Base-by-base conservation (phyloP, 441 rosid genomes). In the Erodium texanum region DNA sequence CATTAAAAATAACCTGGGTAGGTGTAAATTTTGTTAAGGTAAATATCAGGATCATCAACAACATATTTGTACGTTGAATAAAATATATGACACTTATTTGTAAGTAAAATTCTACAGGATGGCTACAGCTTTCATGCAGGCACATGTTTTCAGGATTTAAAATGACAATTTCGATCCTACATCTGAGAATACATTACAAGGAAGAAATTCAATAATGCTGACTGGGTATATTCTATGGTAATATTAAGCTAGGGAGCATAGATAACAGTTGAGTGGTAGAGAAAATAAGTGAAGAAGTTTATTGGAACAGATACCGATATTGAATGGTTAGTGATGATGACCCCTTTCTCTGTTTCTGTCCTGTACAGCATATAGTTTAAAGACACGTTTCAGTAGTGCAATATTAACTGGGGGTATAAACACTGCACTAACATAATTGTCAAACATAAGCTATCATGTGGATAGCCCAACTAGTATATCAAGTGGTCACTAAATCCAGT, bases 311-410 rank as follows among this genome's bases (percentile, higher is more conserved):
- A 65, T 86, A 94, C 98, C 86, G 43, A 80, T 66, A 94, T 79
- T 18, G 99, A 92, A 73, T 92, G 99, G 73, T 89, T 89, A 70
- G 96, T 95, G 69, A 95, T 81, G 50, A 90, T 79, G 76, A 95
- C 86, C 54, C 97, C 97, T 80, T 90, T 90, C 82, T 92, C 98
- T 66, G 93, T 88, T 82, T 95, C 99, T 64, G 79, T 87, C 99
- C 99, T 92, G 89, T 69, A 72, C 72, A 83, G 65, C 64, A 62
- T 34, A n/a, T 50, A 70, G 64, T 66, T 38, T 24, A 62, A 74
- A 48, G 23, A 63, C 68, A 5, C 24, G 19, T 70, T 32, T 67
- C 66, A 71, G 73, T 67, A 64, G 67, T 36, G 71, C 23, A 74
- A 52, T 68, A 65, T 32, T 24, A 65, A 38, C 66, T 52, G 65